phyloP scores from a whole-genome alignment of 2,329 filamentous ascomycete species.

The Bipolaris oryzae region DNA sequence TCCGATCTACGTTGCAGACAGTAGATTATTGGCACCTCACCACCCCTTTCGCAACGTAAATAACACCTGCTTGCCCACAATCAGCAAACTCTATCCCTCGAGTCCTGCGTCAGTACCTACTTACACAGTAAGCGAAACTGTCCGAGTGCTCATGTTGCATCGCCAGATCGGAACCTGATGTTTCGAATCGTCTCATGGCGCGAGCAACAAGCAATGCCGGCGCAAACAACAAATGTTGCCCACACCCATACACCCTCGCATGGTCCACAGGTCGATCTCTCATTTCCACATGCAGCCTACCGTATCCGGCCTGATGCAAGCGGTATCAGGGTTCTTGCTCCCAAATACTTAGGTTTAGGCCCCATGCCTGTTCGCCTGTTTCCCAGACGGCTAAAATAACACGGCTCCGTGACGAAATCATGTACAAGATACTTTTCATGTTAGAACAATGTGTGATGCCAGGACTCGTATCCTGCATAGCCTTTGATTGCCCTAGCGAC shows the following conservation, averaged over 20 bases:
- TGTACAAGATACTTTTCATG: background rate
- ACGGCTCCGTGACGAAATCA: background rate
- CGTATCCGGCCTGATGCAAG: conserved; percentile 11
- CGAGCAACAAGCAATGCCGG: background rate
- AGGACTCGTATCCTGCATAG: background rate
- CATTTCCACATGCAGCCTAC: conserved; percentile 18
- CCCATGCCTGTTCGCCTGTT: conserved; percentile 9
- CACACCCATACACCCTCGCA: conserved; percentile 5
- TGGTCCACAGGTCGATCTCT: conserved; percentile 18
- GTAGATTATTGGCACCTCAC: conserved; percentile 9
- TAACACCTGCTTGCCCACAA: conserved; percentile 11
- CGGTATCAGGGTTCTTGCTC: conserved; percentile 5
- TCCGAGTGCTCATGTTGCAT: background rate
- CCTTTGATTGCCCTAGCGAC: background rate
- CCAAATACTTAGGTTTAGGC: background rate
- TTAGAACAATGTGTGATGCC: background rate
- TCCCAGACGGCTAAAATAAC: conserved; percentile 4
- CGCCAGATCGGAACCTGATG: background rate
- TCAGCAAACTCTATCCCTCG: background rate
- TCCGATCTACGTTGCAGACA: conserved; percentile 20
- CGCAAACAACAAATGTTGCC: conserved; percentile 7
- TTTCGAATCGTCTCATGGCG: conserved; percentile 9
- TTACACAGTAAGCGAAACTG: too few relatives aligned
- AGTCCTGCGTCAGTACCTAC: too few relatives aligned
- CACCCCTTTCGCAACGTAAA: conserved; percentile 24